A percentile compares a stretch with the other conserved stretches of the same genome.
Evolutionary conservation across 306 rosid genomes (phyloP).

Genomic region (Quercus rubra): DNA sequence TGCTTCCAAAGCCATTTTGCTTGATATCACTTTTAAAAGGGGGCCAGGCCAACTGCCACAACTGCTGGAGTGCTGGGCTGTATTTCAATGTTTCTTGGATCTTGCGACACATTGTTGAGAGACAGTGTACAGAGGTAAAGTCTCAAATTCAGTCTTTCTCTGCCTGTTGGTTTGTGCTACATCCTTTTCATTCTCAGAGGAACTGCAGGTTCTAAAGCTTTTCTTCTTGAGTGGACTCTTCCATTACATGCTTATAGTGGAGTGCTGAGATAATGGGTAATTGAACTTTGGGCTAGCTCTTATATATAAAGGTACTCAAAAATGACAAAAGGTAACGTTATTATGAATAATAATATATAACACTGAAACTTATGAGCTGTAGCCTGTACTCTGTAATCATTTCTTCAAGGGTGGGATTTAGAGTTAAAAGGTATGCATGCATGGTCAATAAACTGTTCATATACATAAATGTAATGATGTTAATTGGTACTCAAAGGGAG

Average conservation of each 20-base stretch:
- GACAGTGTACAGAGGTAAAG: conserved; percentile 20
- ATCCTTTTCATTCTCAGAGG: conserved; percentile 53
- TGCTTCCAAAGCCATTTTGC: conserved; percentile 2
- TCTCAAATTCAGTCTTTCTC: conserved; percentile 31
- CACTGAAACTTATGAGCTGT: too few species aligned
- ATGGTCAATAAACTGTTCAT: too few species aligned
- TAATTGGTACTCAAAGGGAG: too few species aligned
- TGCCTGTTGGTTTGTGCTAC: conserved; percentile 32
- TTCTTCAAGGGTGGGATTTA: too few species aligned
- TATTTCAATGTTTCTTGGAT: conserved; percentile 55
- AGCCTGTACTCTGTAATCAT: too few species aligned
- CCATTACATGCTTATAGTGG: conserved; percentile 12
- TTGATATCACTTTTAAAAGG: conserved; percentile 21
- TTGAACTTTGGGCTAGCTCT: conserved; percentile 12
- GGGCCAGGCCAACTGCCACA: conserved; percentile 23
- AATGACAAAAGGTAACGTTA: not conserved
- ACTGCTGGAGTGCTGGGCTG: conserved; percentile 21
- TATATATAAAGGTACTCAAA: not conserved
- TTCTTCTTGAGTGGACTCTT: conserved; percentile 27
- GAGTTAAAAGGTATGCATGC: too few species aligned
- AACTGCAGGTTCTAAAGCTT: conserved; percentile 38
- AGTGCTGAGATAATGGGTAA: conserved; percentile 22
- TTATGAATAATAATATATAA: too few species aligned
- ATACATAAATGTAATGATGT: too few species aligned
- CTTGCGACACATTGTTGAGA: conserved; percentile 39